These are phyloP conservation scores for Neurospora sublineolata DNA, from an alignment of 495 filamentous ascomycete genomes.

Conservation along the genomic window DNA sequence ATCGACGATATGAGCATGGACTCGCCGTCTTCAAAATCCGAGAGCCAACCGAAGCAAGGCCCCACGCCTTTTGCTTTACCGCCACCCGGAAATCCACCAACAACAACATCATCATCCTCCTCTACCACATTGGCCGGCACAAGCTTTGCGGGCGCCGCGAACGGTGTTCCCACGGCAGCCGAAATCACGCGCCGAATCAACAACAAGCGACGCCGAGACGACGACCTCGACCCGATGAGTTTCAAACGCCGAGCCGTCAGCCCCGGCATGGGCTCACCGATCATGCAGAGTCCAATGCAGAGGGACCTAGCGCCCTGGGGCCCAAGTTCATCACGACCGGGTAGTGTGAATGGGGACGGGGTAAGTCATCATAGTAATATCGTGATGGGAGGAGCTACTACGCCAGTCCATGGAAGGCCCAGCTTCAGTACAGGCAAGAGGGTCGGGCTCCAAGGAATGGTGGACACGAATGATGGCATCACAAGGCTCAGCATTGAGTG, in stretches of 20 bases:
- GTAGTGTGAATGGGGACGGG: conserved; percentile 44
- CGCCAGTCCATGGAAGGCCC: not conserved
- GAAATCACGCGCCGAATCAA: conserved; percentile 58
- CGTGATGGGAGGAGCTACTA: not conserved
- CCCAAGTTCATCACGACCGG: conserved; percentile 38
- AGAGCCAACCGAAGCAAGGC: conserved; percentile 7
- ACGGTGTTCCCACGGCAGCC: conserved; percentile 38
- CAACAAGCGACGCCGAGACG: conserved; percentile 75
- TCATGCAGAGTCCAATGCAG: conserved; percentile 72
- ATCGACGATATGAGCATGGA: conserved; percentile 67
- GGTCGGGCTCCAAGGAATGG: conserved; percentile 90
- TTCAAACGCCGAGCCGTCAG: conserved; percentile 93
- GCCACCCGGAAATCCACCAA: not conserved
- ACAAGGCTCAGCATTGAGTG: conserved; percentile 77
- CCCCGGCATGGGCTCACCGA: conserved; percentile 80
- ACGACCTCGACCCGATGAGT: conserved; percentile 78
- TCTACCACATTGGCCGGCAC: conserved; percentile 5
- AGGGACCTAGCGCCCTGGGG: conserved; percentile 64
- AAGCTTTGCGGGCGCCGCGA: conserved; percentile 33
- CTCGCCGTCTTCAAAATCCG: conserved; percentile 44
- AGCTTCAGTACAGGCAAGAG: conserved; percentile 22
- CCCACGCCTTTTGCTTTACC: not conserved
- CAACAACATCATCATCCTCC: not conserved
- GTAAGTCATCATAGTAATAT: conserved; percentile 17
- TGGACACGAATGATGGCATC: conserved; percentile 84